A percentile compares a stretch with the other conserved stretches of the same genome.
These are phyloP conservation scores for Phylloboletellus chloephorus DNA, from an alignment of 1,284 basidiomycete species.

Conservation along the genomic window DNA sequence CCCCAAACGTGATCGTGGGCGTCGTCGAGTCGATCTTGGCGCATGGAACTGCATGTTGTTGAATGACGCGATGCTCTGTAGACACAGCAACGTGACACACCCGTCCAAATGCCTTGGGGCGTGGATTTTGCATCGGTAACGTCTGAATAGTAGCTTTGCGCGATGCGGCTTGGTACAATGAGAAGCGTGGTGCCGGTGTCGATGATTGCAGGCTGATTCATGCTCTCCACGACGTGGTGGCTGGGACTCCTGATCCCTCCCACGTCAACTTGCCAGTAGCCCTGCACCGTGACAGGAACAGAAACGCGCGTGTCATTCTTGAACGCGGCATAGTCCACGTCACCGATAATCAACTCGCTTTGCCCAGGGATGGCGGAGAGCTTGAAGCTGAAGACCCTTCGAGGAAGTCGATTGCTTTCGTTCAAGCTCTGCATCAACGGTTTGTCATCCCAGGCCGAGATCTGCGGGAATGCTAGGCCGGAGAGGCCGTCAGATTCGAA, in stretches of 20 bases:
- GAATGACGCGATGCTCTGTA: not conserved
- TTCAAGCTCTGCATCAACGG: constrained; percentile 41
- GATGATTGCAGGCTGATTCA: constrained; percentile 9
- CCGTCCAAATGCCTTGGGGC: constrained; percentile 3
- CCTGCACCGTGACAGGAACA: constrained; percentile 13
- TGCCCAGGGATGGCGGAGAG: constrained; percentile 33
- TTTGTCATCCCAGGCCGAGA: constrained; percentile 31
- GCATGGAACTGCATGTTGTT: constrained; percentile 20
- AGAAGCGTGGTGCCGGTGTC: constrained; percentile 30
- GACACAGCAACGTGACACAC: constrained; percentile 5
- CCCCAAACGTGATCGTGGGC: constrained; percentile 12
- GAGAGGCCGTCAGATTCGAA: constrained; percentile 44
- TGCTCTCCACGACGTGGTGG: not conserved
- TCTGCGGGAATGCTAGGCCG: constrained; percentile 39
- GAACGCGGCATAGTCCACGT: constrained; percentile 33
- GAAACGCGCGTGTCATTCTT: constrained; percentile 30
- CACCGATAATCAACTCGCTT: constrained; percentile 53
- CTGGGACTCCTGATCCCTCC: constrained; percentile 3
- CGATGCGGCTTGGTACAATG: constrained; percentile 5
- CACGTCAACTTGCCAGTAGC: constrained; percentile 24
- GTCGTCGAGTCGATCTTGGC: constrained; percentile 8
- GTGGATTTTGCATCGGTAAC: constrained; percentile 8
- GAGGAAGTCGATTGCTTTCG: constrained; percentile 30
- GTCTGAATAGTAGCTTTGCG: constrained; percentile 11
- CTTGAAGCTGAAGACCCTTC: constrained; percentile 49